These are phyloP conservation scores for Fusarium subtropicale DNA, from an alignment of 2,329 filamentous ascomycete species.

Conservation along the genomic window DNA sequence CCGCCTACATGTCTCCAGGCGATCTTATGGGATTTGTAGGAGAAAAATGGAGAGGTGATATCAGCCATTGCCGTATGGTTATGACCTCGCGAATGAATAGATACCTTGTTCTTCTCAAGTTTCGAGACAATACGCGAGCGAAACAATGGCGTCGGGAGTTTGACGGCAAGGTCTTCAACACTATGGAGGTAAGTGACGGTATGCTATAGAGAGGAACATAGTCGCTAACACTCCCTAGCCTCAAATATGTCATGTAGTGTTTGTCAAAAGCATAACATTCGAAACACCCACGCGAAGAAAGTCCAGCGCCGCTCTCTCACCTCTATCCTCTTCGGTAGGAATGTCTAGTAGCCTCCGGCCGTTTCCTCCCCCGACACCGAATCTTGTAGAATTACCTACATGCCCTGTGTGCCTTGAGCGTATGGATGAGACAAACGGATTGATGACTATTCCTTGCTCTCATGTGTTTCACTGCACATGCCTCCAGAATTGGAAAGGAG, in stretches of 20 bases:
- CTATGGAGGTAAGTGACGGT: constrained; percentile 75
- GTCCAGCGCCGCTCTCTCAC: constrained; percentile 69
- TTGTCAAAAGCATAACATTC: constrained; percentile 92
- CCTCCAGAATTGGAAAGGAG: constrained; percentile 94
- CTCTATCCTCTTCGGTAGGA: constrained; percentile 59
- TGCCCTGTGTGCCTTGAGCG: constrained; percentile 96
- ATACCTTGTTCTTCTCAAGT: constrained; percentile 97
- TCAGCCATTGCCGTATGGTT: constrained; percentile 95
- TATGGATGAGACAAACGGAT: constrained; percentile 96
- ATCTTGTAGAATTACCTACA: constrained; percentile 90
- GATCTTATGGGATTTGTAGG: constrained; percentile 94
- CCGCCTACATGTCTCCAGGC: constrained; percentile 89
- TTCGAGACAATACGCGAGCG: constrained; percentile 79
- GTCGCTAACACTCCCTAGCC: constrained; percentile 62
- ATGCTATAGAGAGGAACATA: background rate
- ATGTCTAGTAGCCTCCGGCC: constrained; percentile 65
- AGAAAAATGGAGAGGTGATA: constrained; percentile 83
- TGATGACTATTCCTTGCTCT: constrained; percentile 96
- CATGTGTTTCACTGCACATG: constrained; percentile 98
- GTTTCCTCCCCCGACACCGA: constrained; percentile 77
- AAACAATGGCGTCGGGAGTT: constrained; percentile 85
- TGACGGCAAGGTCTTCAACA: constrained; percentile 94
- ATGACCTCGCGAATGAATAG: constrained; percentile 88
- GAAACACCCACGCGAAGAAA: constrained; percentile 67
- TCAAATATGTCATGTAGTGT: constrained; percentile 94